phyloP scores from a whole-genome alignment of 1,139 yeast genomes.

The Geotrichum reessii region DNA sequence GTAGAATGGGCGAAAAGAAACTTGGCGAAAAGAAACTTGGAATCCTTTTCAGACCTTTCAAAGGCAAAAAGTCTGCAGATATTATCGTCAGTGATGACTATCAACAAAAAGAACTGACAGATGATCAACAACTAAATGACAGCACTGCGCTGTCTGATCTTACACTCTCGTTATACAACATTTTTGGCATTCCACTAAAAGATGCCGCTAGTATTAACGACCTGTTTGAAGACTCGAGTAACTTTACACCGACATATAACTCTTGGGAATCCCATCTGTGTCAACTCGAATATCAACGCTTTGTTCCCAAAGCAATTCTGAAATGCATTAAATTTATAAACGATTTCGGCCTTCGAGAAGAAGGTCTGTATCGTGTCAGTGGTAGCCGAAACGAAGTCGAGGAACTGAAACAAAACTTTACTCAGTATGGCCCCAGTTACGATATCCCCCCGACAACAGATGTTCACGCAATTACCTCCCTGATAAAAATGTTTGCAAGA shows the following conservation, averaged over 20 bases:
- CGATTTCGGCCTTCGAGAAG: constrained; percentile 58
- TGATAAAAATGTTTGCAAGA: constrained; percentile 68
- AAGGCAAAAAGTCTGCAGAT: constrained; percentile 8
- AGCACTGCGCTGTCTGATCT: neutral
- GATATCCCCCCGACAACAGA: constrained; percentile 60
- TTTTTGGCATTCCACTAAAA: constrained; percentile 29
- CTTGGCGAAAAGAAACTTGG: constrained; percentile 3
- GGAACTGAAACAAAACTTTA: constrained; percentile 56
- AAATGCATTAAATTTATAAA: constrained; percentile 26
- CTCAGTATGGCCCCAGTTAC: constrained; percentile 56
- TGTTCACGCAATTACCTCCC: constrained; percentile 77
- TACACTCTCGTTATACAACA: constrained; percentile 21
- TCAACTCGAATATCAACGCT: constrained; percentile 21
- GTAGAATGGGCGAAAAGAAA: too few species aligned
- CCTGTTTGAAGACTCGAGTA: constrained; percentile 2
- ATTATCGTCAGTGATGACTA: constrained; percentile 7
- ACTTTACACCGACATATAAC: constrained; percentile 3
- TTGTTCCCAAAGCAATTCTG: constrained; percentile 26
- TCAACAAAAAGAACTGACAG: neutral
- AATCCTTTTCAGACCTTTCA: constrained; percentile 5
- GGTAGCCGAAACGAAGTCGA: constrained; percentile 67
- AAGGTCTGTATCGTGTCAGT: constrained; percentile 77
- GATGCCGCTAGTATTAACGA: constrained; percentile 25
- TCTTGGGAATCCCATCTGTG: constrained; percentile 18
- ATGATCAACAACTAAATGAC: neutral